Percentiles rank a stretch among this genome's conserved stretches.
These are phyloP conservation scores for Monosporascus sp. DNA, from an alignment of 2,329 filamentous ascomycete genomes.

Conservation along the genomic window DNA sequence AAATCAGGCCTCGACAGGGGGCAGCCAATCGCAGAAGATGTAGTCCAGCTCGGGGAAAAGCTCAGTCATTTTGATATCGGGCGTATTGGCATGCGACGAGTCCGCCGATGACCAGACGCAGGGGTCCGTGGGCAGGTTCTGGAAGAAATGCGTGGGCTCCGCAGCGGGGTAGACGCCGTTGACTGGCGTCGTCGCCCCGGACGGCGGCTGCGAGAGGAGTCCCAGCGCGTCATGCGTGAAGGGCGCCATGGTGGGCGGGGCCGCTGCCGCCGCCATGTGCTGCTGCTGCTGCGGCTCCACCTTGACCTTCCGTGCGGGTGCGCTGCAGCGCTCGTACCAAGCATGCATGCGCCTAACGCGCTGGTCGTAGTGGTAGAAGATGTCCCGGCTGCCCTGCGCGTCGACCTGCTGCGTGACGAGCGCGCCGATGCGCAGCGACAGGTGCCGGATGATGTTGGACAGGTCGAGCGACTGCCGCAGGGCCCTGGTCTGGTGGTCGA, in stretches of 20 bases:
- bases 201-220: neutral
- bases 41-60: neutral
- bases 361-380: constrained; percentile 3
- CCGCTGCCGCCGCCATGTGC: neutral
- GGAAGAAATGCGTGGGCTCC: neutral
- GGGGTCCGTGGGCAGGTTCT: neutral
- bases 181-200: neutral
- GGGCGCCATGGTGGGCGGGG: neutral
- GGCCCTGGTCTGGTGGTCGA: neutral
- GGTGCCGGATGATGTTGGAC: neutral
- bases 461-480: constrained; percentile 2
- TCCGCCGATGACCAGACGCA: neutral
- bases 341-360: constrained; percentile 2
- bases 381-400: constrained; percentile 2
- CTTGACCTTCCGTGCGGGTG: neutral
- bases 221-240: neutral
- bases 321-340: constrained; percentile 2
- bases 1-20: neutral
- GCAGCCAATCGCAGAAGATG: neutral
- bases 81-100: neutral
- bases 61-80: neutral
- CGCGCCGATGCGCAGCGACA: neutral
- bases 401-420: constrained; percentile 4
- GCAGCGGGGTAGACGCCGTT: neutral
- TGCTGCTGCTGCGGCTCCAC: neutral